Evolutionary conservation across 352 stramenopile genomes (phyloP).

Genomic region (Globisporangium mamillatum): DNA sequence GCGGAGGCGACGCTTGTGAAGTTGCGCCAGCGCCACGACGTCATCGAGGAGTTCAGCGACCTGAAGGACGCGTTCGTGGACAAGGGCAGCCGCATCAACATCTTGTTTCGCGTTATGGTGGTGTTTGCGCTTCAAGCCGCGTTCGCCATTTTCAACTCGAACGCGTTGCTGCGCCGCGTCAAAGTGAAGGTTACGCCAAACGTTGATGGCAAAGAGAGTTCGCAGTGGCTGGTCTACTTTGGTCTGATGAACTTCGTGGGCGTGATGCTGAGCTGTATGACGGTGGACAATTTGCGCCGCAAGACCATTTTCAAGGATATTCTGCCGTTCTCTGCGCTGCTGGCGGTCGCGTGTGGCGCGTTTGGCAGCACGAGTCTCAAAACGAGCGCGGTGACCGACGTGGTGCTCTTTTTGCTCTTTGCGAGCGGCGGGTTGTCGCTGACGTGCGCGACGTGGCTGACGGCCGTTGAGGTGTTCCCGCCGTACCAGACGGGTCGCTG

Average conservation of each 20-base stretch:
- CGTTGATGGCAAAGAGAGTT: constrained; percentile 52
- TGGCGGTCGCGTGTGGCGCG: constrained; percentile 61
- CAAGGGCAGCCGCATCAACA: constrained; percentile 61
- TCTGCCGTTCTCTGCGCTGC: constrained; percentile 55
- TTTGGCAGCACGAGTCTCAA: constrained; percentile 47
- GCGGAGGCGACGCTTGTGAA: constrained; percentile 62
- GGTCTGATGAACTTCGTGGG: constrained; percentile 73
- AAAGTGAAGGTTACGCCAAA: constrained; percentile 46
- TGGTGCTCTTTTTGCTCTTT: constrained; percentile 65
- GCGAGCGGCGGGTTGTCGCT: constrained; percentile 60
- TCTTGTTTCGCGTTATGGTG: constrained; percentile 64
- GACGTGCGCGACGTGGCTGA: constrained; percentile 82
- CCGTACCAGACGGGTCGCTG: constrained; percentile 71
- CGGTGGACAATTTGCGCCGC: constrained; percentile 79
- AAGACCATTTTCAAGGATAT: constrained; percentile 90
- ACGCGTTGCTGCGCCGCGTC: constrained; percentile 61
- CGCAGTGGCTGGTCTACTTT: constrained; percentile 79
- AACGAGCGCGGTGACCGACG: constrained; percentile 42
- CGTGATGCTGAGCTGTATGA: constrained; percentile 64
- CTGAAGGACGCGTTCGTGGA: constrained; percentile 65
- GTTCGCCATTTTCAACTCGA: constrained; percentile 71
- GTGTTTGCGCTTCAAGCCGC: constrained; percentile 60
- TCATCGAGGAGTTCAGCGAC: constrained; percentile 72
- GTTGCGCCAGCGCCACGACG: constrained; percentile 81
- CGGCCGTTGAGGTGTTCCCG: constrained; percentile 82